These are phyloP conservation scores for Amanita molliuscula DNA, from an alignment of 768 basidiomycete species.

Conservation along the genomic window DNA sequence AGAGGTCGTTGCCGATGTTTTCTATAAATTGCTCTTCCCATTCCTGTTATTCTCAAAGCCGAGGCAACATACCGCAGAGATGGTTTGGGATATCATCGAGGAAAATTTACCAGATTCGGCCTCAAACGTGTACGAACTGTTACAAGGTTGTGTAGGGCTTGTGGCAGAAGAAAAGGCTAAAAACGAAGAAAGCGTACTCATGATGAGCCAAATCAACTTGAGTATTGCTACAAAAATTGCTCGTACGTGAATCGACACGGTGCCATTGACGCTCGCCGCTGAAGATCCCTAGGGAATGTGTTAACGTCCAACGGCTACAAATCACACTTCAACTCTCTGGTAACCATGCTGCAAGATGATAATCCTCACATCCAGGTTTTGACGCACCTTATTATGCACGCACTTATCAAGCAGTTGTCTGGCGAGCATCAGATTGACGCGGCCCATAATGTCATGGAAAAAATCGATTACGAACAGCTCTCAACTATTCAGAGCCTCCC, in stretches of 20 bases:
- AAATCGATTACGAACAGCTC: conserved; percentile 35
- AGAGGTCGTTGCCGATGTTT: conserved; percentile 19
- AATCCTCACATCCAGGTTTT: conserved; percentile 46
- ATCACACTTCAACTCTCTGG: conserved; percentile 35
- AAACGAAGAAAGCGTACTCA: conserved; percentile 19
- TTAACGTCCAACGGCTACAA: conserved; percentile 35
- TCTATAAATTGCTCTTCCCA: conserved; percentile 56
- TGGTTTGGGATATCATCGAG: conserved; percentile 66
- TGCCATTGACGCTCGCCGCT: not conserved
- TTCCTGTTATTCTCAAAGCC: conserved; percentile 67
- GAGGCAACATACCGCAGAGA: conserved; percentile 50
- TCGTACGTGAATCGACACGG: conserved; percentile 27
- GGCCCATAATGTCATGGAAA: conserved; percentile 35
- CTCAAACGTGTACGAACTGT: conserved; percentile 27
- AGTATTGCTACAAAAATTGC: conserved; percentile 53
- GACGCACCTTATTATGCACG: conserved; percentile 52
- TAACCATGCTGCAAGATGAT: conserved; percentile 38
- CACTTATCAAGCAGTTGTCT: conserved; percentile 43
- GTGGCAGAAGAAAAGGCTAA: conserved; percentile 25
- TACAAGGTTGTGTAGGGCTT: conserved; percentile 43
- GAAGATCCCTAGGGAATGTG: conserved; percentile 47
- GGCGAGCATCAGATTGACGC: conserved; percentile 50
- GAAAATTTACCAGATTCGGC: conserved; percentile 15
- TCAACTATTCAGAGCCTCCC: conserved; percentile 33
- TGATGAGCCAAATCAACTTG: conserved; percentile 43